A percentile compares a stretch with the other conserved stretches of the same genome.
Conservation (phyloP, 148 eudicot species). For the Bassia scoparia region DNA sequence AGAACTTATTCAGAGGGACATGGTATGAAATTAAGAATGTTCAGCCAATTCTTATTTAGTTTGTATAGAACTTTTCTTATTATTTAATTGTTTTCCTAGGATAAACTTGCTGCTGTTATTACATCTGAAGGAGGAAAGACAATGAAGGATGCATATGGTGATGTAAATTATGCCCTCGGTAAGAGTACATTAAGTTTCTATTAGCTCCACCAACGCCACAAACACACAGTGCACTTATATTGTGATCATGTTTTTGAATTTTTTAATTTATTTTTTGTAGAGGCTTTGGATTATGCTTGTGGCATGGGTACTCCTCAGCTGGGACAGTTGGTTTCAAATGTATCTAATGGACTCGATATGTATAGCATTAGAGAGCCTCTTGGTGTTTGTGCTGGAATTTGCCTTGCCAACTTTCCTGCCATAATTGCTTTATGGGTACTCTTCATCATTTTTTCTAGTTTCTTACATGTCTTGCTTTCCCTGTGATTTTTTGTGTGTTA, state of each 20-base stretch:
- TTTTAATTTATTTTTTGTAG: slow-evolving; percentile 32
- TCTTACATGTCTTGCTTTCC: neutral
- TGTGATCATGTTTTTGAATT: slow-evolving; percentile 3
- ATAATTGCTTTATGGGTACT: slow-evolving; percentile 59
- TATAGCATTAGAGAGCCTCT: slow-evolving; percentile 69
- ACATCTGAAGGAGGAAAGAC: slow-evolving; percentile 70
- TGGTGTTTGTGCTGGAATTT: slow-evolving; percentile 84
- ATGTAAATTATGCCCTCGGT: slow-evolving; percentile 42
- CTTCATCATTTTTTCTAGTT: neutral
- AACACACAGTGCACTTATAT: too few species aligned
- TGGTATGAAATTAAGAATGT: slow-evolving; percentile 47
- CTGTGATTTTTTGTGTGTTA: neutral
- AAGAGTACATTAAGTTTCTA: neutral
- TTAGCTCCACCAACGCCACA: neutral
- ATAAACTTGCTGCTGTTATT: slow-evolving; percentile 51
- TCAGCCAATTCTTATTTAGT: neutral
- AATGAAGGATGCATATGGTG: slow-evolving; percentile 52
- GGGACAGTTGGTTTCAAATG: slow-evolving; percentile 53
- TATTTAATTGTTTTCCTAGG: slow-evolving; percentile 33
- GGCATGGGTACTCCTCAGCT: slow-evolving; percentile 50
- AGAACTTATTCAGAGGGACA: slow-evolving; percentile 64
- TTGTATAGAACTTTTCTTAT: neutral
- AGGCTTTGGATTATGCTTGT: slow-evolving; percentile 66
- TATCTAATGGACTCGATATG: slow-evolving; percentile 52
- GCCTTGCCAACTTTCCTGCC: slow-evolving; percentile 55